These are phyloP conservation scores for Fusarium tanahbumbuense DNA, from an alignment of 2,329 filamentous ascomycete species.

Conservation along the genomic window DNA sequence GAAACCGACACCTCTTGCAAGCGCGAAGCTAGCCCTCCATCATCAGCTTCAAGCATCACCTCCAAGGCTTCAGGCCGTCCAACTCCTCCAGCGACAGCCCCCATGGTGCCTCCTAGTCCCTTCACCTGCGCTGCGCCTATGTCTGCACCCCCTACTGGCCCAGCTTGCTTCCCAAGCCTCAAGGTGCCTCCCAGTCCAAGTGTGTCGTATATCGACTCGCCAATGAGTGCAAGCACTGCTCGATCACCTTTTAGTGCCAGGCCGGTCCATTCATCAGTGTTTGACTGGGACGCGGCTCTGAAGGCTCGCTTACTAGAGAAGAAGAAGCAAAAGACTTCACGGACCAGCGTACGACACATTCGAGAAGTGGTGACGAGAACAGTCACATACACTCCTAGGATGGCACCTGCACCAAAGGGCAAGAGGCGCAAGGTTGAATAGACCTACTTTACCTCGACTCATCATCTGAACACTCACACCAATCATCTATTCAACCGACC, in stretches of 20 bases:
- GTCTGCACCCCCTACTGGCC: slow-evolving; percentile 69
- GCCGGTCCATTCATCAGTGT: slow-evolving; percentile 76
- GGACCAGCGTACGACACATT: slow-evolving; percentile 76
- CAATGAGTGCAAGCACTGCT: slow-evolving; percentile 68
- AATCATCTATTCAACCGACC: slow-evolving; percentile 10
- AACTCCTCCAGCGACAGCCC: slow-evolving; percentile 53
- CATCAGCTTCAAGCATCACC: slow-evolving; percentile 54
- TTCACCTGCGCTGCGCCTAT: slow-evolving; percentile 65
- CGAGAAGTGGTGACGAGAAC: slow-evolving; percentile 94
- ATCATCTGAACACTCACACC: slow-evolving; percentile 18
- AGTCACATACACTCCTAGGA: slow-evolving; percentile 87
- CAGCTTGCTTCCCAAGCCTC: slow-evolving; percentile 72
- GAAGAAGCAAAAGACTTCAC: slow-evolving; percentile 66
- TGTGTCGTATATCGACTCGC: slow-evolving; percentile 75
- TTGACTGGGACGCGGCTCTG: slow-evolving; percentile 81
- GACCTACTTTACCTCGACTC: slow-evolving; percentile 14
- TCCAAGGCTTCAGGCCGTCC: slow-evolving; percentile 45
- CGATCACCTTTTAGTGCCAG: slow-evolving; percentile 80
- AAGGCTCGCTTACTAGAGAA: slow-evolving; percentile 74
- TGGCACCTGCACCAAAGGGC: slow-evolving; percentile 90
- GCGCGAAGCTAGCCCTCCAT: slow-evolving; percentile 63
- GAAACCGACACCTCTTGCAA: slow-evolving; percentile 68
- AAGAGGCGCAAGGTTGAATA: slow-evolving; percentile 82
- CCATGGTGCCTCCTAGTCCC: slow-evolving; percentile 61
- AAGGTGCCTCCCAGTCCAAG: slow-evolving; percentile 82